Evolutionary conservation across 495 filamentous ascomycete genomes (phyloP).

Genomic region (Usnea hakonensis): DNA sequence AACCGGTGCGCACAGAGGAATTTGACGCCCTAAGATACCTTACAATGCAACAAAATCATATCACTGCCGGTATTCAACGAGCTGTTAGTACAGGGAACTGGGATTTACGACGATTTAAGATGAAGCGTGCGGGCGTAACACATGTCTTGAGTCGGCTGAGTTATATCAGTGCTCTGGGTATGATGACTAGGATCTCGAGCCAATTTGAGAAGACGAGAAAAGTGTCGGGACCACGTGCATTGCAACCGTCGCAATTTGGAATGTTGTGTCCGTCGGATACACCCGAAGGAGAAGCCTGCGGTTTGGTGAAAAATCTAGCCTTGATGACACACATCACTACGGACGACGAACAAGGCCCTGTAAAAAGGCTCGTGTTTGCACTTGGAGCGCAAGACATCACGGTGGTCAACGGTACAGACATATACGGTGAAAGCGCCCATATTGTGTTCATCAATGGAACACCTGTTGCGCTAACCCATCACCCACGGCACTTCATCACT

Average conservation of each 20-base stretch:
- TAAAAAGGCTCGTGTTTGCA: conserved; percentile 70
- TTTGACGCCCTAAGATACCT: conserved; percentile 80
- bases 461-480: conserved; percentile 71
- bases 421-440: conserved; percentile 75
- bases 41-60: conserved; percentile 65
- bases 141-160: conserved; percentile 92
- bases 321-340: conserved; percentile 99
- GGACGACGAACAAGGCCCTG: conserved; percentile 81
- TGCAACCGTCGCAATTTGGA: conserved; percentile 95
- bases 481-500: conserved; percentile 74
- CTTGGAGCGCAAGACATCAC: conserved; percentile 72
- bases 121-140: conserved; percentile 94
- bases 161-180: conserved; percentile 95
- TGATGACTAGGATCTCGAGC: conserved; percentile 98
- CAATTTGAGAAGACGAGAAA: conserved; percentile 99
- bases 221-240: conserved; percentile 84
- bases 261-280: conserved; percentile 97
- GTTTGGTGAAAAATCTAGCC: conserved; percentile 95
- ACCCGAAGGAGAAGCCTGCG: conserved; percentile 95
- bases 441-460: conserved; percentile 94
- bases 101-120: conserved; percentile 93
- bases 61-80: conserved; percentile 83
- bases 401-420: conserved; percentile 65
- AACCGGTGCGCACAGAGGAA: conserved; percentile 71
- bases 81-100: conserved; percentile 97